Percentiles rank a stretch among this genome's conserved stretches.
phyloP scores from a whole-genome alignment of 108 stramenopile species.

The Craspedostauros australis region DNA sequence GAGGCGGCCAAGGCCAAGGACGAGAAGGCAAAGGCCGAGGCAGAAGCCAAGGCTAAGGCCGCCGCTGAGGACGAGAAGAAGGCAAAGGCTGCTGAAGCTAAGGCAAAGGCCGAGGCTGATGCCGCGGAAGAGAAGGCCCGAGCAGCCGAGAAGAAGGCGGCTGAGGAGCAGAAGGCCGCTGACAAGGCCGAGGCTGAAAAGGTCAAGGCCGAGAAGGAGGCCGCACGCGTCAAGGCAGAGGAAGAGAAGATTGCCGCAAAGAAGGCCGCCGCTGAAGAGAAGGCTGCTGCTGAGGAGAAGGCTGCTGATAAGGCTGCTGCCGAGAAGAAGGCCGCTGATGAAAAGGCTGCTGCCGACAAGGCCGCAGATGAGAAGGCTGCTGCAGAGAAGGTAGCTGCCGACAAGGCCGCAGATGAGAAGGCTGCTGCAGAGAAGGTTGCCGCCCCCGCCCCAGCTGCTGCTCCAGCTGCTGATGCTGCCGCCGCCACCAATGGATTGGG shows the following conservation, averaged over 20 bases:
- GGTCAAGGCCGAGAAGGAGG: constrained; percentile 21
- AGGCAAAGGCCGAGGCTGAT: too few relatives aligned
- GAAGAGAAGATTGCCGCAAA: constrained; percentile 15
- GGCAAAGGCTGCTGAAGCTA: background rate
- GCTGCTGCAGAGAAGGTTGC: constrained; percentile 16
- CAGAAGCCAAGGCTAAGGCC: constrained; percentile 2
- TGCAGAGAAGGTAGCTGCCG: constrained; percentile 22
- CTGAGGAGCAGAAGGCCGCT: constrained; percentile 7
- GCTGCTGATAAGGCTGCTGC: constrained; percentile 26
- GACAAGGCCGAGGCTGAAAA: constrained; percentile 8
- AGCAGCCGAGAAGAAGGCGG: constrained; percentile 7
- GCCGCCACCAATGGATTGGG: constrained; percentile 45
- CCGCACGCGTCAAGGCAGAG: constrained; percentile 8
- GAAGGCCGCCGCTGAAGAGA: constrained; percentile 24
- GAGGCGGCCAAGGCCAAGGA: too few relatives aligned
- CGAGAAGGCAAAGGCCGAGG: too few relatives aligned
- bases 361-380: constrained; percentile 27
- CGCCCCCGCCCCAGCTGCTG: constrained; percentile 22
- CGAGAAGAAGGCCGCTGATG: too few relatives aligned
- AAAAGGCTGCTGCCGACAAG: constrained; percentile 30
- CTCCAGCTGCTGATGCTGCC: constrained; percentile 7
- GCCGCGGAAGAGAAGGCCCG: too few relatives aligned
- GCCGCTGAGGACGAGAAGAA: constrained; percentile 1
- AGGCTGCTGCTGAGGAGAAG: constrained; percentile 11
- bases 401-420: constrained; percentile 34